These are phyloP conservation scores for Paramarasmius palmivorus DNA, from an alignment of 1,284 basidiomycete species.

Conservation along the genomic window DNA sequence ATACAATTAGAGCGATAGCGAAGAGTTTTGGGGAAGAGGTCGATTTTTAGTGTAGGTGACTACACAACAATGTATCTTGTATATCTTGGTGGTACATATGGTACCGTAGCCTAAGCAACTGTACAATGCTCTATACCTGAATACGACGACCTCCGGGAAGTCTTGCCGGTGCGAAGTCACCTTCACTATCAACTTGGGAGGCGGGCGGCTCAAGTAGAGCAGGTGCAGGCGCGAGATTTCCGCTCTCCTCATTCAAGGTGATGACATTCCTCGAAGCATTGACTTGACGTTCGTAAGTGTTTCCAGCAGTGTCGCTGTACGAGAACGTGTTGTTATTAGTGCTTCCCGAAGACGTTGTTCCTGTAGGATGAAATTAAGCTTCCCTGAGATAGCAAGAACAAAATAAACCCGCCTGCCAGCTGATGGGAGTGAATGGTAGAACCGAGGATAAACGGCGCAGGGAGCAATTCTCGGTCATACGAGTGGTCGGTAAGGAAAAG, in stretches of 20 bases:
- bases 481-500: constrained; percentile 63
- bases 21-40: no score
- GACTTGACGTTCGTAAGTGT: constrained; percentile 64
- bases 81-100: no score
- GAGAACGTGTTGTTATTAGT: constrained; percentile 68
- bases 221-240: constrained; percentile 44
- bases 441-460: constrained; percentile 57
- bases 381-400: no score
- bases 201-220: no score
- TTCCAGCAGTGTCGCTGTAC: constrained; percentile 58
- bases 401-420: constrained; percentile 53
- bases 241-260: constrained; percentile 57
- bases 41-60: no score
- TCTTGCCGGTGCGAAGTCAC: constrained; percentile 31
- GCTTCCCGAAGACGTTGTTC: constrained; percentile 45
- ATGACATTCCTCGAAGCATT: constrained; percentile 62
- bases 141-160: constrained; percentile 39
- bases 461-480: constrained; percentile 58
- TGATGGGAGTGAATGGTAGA: constrained; percentile 62
- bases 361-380: constrained; percentile 35
- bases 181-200: neutral
- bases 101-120: no score
- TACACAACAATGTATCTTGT: no score
- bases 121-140: neutral
- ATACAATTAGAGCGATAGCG: no score